Conservation (phyloP, 2,329 filamentous ascomycete species). For the Ambrosiella xylebori region DNA sequence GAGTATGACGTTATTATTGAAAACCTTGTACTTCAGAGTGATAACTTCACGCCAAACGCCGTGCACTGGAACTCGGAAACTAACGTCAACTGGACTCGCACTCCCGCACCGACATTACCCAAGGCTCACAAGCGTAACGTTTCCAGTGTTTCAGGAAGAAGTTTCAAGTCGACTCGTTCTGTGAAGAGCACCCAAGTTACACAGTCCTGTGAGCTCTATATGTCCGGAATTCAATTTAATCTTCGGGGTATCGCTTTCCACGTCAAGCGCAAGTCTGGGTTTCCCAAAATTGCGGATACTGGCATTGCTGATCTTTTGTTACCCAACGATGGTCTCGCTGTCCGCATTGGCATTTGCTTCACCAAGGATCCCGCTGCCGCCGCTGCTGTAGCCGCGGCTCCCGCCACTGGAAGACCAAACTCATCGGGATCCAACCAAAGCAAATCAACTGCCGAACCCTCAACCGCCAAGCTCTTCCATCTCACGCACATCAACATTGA, state of each 20-base stretch:
- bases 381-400: not conserved
- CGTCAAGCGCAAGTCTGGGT: slow-evolving; percentile 85
- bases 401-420: not conserved
- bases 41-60: slow-evolving; percentile 91
- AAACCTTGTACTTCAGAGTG: slow-evolving; percentile 86
- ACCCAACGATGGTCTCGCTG: slow-evolving; percentile 65
- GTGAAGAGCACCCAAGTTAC: not conserved
- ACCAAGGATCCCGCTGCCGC: slow-evolving; percentile 44
- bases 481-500: slow-evolving; percentile 76
- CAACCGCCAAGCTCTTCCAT: slow-evolving; percentile 59
- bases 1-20: slow-evolving; percentile 79
- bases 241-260: slow-evolving; percentile 84
- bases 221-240: slow-evolving; percentile 85
- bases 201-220: slow-evolving; percentile 37
- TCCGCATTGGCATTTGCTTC: slow-evolving; percentile 28
- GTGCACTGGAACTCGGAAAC: slow-evolving; percentile 81
- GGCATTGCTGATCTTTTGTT: slow-evolving; percentile 81
- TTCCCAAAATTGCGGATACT: slow-evolving; percentile 71
- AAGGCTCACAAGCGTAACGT: slow-evolving; percentile 52
- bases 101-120: slow-evolving; percentile 65
- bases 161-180: not conserved
- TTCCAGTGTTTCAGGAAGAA: not conserved
- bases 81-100: slow-evolving; percentile 88
- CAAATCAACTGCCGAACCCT: not conserved
- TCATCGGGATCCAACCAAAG: not conserved